Percentiles rank a stretch among this genome's conserved stretches.
Conservation (phyloP, 2,329 filamentous ascomycete species). For the Pseudogymnoascus sp. region DNA sequence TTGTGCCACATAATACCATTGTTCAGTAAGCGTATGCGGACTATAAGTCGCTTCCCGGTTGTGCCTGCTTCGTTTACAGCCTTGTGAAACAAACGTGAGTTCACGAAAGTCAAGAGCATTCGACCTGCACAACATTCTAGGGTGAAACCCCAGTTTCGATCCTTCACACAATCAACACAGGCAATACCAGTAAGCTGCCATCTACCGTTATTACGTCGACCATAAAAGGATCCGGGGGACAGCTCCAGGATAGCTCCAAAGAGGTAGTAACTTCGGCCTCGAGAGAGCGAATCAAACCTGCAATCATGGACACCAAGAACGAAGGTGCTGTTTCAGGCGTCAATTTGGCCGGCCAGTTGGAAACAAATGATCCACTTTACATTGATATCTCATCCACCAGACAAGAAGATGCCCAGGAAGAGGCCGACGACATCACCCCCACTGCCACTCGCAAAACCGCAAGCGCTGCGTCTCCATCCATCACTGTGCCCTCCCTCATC, state of each 20-base stretch:
- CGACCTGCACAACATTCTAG: neutral
- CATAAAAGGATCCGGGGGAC: too few species aligned
- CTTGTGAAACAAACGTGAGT: neutral
- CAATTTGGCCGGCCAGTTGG: neutral
- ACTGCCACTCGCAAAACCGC: neutral
- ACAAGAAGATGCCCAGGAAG: neutral
- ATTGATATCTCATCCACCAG: neutral
- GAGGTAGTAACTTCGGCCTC: neutral
- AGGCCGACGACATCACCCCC: neutral
- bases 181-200: neutral
- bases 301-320: neutral
- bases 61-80: neutral
- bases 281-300: neutral
- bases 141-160: neutral
- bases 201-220: neutral
- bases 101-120: neutral
- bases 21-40: neutral
- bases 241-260: neutral
- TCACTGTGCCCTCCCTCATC: slow-evolving; percentile 38
- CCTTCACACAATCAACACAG: neutral
- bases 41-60: neutral
- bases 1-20: neutral
- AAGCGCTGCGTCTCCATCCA: neutral
- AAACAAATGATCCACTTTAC: neutral
- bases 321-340: neutral